phyloP scores from a whole-genome alignment of 2,329 filamentous ascomycete species.

The Colletotrichum camelliae region DNA sequence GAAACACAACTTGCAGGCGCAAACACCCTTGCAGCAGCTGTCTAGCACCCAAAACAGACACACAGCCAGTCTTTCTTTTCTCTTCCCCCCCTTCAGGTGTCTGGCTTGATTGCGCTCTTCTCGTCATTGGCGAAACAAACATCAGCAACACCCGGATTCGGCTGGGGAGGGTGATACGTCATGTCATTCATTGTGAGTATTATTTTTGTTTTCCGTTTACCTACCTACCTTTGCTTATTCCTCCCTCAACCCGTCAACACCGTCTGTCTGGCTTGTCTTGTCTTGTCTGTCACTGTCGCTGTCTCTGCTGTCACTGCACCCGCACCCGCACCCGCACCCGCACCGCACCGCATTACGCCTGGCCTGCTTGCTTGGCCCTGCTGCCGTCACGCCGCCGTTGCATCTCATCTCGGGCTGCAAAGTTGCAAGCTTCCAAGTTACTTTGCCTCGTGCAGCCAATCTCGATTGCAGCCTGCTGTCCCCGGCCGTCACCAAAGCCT shows the following conservation, averaged over 20 bases:
- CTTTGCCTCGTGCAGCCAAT: conserved; percentile 7
- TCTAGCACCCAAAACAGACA: background rate
- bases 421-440: conserved; percentile 1
- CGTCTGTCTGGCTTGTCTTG: background rate
- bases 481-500: background rate
- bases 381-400: background rate
- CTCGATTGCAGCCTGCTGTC: conserved; percentile 18
- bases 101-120: conserved; percentile 6
- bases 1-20: background rate
- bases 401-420: background rate
- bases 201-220: background rate
- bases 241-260: background rate
- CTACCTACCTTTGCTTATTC: background rate
- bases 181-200: conserved; percentile 40
- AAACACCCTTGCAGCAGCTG: background rate
- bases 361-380: background rate
- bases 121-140: conserved; percentile 19
- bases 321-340: background rate
- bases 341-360: background rate
- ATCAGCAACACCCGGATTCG: conserved; percentile 4
- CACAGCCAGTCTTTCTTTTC: background rate
- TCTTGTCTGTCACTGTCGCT: background rate
- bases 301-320: background rate
- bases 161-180: conserved; percentile 24
- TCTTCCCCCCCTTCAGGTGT: background rate